Evolutionary conservation across 2,329 filamentous ascomycete genomes (phyloP), one percentile per base, ranked within the genome.

Genomic region (Paradendryphiella salina): DNA sequence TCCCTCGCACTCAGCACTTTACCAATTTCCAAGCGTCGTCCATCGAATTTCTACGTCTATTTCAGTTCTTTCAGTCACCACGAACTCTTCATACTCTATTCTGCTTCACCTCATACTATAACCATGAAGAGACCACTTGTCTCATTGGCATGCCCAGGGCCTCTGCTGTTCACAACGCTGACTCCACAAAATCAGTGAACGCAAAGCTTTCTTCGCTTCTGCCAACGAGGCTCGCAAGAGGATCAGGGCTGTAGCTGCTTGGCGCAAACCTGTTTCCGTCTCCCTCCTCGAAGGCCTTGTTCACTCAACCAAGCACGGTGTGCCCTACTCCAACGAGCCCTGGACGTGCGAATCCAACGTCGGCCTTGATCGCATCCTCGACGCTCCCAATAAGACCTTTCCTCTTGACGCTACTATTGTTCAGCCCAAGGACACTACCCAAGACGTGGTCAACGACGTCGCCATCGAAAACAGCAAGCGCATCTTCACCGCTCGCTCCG

Each of bases 91-190:
- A 21, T 23, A 13, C 35, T 15, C 11, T 29, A 18, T 32, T 29
- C 36, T 46, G 20, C 20, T 39, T 39, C 34, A 34, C 37, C 36
- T 20, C 17, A 34, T 34, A 48, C 35, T 31, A 39, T 46, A 52
- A 58, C 37, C 31, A 68, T 69, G 64, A 40, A 56, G 64, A 70
- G 41, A 46, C 54, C 11, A 41, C 46, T 49, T 58, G 61, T 47
- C 57, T 66, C 29, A 55, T 63, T 26, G 51, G 20, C 35, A 54
- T 70, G 57, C 57, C 67, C 32, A 57, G 57, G 54, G 56, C 57
- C 43, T 65, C 64, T 49, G 53, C 58, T 33, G 56, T 58, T 21
- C 52, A 61, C 41, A 60, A 46, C 41, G 52, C 59, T 61, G 46
- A 62, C 44, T n/a, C 51, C 44, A 44, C 58, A 46, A 61, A 68